phyloP scores from a whole-genome alignment of 768 basidiomycete species.

The Polyporus arcularius region DNA sequence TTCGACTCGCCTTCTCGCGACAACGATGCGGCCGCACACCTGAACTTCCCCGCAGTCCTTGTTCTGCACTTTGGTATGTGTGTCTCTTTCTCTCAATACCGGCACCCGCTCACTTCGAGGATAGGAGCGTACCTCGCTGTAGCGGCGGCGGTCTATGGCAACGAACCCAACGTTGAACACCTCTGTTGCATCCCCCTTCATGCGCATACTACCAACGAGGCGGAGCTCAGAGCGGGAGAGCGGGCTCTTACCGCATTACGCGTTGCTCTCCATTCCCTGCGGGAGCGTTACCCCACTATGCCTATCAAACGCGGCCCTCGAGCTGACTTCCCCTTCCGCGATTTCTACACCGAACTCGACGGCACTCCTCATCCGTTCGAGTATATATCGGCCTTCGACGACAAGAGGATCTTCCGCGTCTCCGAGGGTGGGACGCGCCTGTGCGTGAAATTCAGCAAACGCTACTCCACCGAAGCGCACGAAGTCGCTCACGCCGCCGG shows the following conservation, averaged over 20 bases:
- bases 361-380: neutral
- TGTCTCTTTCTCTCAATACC: neutral
- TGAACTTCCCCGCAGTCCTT: neutral
- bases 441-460: slow-evolving; percentile 2
- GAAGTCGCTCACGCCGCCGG: neutral
- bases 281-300: neutral
- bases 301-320: neutral
- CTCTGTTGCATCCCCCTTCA: neutral
- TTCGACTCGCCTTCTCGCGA: neutral
- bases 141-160: neutral
- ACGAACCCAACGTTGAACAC: neutral
- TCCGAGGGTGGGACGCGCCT: neutral
- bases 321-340: neutral
- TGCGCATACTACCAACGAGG: neutral
- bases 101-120: neutral
- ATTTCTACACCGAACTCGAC: neutral
- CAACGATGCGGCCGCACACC: too few species aligned
- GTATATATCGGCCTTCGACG: neutral
- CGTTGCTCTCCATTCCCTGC: neutral
- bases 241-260: neutral
- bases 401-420: slow-evolving; percentile 2
- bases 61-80: slow-evolving; percentile 5
- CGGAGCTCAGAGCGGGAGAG: neutral
- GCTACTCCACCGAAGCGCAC: slow-evolving; percentile 5
- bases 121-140: slow-evolving; percentile 1